Percentiles rank a stretch among this genome's conserved stretches.
Evolutionary conservation across 345 rosid species (phyloP).

Genomic region (Gossypium australe): DNA sequence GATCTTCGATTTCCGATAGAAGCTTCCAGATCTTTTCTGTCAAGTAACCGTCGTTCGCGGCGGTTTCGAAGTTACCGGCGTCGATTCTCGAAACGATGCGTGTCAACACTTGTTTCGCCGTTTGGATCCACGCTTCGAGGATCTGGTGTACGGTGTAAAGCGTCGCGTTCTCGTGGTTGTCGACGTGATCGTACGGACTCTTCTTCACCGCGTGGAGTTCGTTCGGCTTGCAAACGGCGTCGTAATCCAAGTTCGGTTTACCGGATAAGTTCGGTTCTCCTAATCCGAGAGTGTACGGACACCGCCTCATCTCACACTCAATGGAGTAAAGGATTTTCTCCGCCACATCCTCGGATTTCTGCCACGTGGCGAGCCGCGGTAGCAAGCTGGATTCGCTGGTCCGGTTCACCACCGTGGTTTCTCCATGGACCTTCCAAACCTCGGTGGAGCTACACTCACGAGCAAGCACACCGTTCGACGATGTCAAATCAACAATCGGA

Average conservation of each 20-base stretch:
- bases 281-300: slow-evolving; percentile 71
- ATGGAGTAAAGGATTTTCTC: slow-evolving; percentile 53
- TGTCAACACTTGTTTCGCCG: slow-evolving; percentile 34
- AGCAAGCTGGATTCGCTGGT: slow-evolving; percentile 70
- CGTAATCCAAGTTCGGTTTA: slow-evolving; percentile 78
- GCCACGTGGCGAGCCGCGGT: slow-evolving; percentile 76
- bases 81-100: slow-evolving; percentile 48
- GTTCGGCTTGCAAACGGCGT: slow-evolving; percentile 65
- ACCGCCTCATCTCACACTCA: slow-evolving; percentile 76
- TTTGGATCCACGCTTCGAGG: slow-evolving; percentile 76
- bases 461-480: slow-evolving; percentile 39
- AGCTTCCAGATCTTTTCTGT: slow-evolving; percentile 75
- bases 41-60: slow-evolving; percentile 54
- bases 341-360: slow-evolving; percentile 61
- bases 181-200: slow-evolving; percentile 46
- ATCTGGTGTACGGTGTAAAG: slow-evolving; percentile 69
- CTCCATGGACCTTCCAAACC: slow-evolving; percentile 57
- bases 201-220: slow-evolving; percentile 49
- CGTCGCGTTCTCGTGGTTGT: slow-evolving; percentile 66
- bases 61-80: slow-evolving; percentile 33
- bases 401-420: slow-evolving; percentile 39
- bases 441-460: slow-evolving; percentile 49
- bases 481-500: slow-evolving; percentile 42
- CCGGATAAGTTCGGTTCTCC: slow-evolving; percentile 81
- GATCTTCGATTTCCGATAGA: slow-evolving; percentile 60